Evolutionary conservation across 1,139 yeast genomes (phyloP).

Genomic region (Saccharomyces hybrid): DNA sequence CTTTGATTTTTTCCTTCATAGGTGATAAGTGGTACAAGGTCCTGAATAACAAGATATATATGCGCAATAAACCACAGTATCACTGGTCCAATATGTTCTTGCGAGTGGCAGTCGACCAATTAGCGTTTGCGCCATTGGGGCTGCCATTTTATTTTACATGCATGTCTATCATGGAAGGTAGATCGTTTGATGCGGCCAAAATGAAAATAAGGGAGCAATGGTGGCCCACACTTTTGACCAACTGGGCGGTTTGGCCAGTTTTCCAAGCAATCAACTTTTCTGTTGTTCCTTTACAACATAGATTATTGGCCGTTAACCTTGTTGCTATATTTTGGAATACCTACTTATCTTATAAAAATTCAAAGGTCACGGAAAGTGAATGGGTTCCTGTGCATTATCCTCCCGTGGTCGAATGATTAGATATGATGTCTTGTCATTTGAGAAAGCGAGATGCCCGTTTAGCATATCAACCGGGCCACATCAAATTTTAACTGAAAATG

Average conservation of each 20-base stretch:
- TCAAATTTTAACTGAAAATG: no score
- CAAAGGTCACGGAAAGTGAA: slow-evolving; percentile 13
- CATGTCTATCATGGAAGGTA: slow-evolving; percentile 61
- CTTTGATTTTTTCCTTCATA: slow-evolving; percentile 67
- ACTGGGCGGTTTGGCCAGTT: slow-evolving; percentile 85
- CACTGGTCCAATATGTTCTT: slow-evolving; percentile 33
- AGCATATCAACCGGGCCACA: neutral
- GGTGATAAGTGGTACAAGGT: slow-evolving; percentile 65
- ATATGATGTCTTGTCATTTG: neutral
- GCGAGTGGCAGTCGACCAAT: slow-evolving; percentile 65
- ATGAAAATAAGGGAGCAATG: slow-evolving; percentile 43
- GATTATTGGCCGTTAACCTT: slow-evolving; percentile 61
- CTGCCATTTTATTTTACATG: slow-evolving; percentile 60
- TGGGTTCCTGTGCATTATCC: slow-evolving; percentile 32
- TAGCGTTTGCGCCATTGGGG: slow-evolving; percentile 67
- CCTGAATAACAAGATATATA: slow-evolving; percentile 40
- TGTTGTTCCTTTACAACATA: slow-evolving; percentile 58
- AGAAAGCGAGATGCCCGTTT: neutral
- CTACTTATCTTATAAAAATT: slow-evolving; percentile 52
- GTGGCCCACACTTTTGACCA: slow-evolving; percentile 55
- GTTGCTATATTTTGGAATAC: slow-evolving; percentile 83
- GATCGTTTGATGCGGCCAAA: slow-evolving; percentile 33
- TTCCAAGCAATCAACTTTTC: slow-evolving; percentile 69
- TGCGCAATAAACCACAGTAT: slow-evolving; percentile 23
- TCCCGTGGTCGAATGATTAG: slow-evolving; percentile 33